Conservation (phyloP, 2,329 filamentous ascomycete genomes). For the Monilinia fructigena region DNA sequence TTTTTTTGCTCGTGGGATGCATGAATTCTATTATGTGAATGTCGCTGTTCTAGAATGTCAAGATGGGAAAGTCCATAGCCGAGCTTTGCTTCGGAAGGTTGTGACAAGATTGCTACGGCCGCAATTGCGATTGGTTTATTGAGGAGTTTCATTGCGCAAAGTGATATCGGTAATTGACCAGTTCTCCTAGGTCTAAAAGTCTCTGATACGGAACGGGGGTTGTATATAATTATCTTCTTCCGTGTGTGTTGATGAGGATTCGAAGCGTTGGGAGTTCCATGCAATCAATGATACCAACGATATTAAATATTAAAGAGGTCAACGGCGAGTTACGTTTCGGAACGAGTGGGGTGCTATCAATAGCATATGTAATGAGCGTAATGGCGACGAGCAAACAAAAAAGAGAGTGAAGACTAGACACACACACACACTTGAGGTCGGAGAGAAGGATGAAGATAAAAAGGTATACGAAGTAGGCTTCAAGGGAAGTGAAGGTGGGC, state of each 20-base stretch:
- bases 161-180: conserved; percentile 24
- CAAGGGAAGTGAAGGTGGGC: conserved; percentile 13
- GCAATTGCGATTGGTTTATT: conserved; percentile 51
- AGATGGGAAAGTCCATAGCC: conserved; percentile 33
- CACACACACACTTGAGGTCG: not conserved
- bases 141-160: conserved; percentile 53
- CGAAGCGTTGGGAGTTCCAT: not conserved
- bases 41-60: conserved; percentile 34
- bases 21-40: conserved; percentile 33
- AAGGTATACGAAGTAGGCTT: conserved; percentile 1
- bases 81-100: conserved; percentile 36
- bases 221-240: not conserved
- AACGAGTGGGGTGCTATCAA: not conserved
- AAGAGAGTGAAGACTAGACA: not conserved
- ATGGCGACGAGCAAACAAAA: conserved; percentile 23
- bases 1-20: conserved; percentile 32
- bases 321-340: conserved; percentile 1
- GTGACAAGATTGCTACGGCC: conserved; percentile 49
- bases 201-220: not conserved
- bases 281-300: not conserved
- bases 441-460: conserved; percentile 5
- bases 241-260: not conserved
- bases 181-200: conserved; percentile 7
- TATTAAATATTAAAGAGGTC: conserved; percentile 7
- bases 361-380: conserved; percentile 21